Percentiles rank a stretch among this genome's conserved stretches.
phyloP scores from a whole-genome alignment of 2,329 filamentous ascomycete genomes.

The Clonostachys solani region DNA sequence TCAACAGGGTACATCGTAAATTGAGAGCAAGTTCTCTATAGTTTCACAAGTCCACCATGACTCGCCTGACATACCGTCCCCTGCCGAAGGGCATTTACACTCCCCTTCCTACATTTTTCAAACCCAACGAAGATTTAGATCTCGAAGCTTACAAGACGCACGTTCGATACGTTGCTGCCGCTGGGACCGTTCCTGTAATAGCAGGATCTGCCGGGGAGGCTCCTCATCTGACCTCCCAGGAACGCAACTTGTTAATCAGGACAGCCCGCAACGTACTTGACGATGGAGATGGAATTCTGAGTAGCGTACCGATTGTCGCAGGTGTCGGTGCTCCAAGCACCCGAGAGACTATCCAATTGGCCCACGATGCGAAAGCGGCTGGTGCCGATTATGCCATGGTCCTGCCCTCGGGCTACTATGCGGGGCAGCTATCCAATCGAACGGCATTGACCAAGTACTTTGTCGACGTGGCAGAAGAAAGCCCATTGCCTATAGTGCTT shows the following conservation, averaged over 20 bases:
- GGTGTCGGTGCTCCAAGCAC: background rate
- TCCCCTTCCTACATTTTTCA: background rate
- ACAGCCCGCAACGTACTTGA: background rate
- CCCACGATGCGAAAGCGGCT: background rate
- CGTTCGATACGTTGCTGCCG: background rate
- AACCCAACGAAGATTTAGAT: background rate
- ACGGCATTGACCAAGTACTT: background rate
- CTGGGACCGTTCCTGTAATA: background rate
- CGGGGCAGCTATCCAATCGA: conserved; percentile 13
- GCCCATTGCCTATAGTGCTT: conserved; percentile 37
- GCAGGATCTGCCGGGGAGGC: background rate
- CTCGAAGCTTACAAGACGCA: background rate
- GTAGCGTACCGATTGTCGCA: background rate
- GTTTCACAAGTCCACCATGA: background rate
- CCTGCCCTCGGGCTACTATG: background rate
- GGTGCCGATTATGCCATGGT: conserved; percentile 1
- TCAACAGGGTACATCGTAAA: too few relatives aligned
- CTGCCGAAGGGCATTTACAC: background rate
- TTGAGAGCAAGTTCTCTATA: too few relatives aligned
- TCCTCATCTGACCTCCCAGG: background rate
- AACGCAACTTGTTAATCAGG: background rate
- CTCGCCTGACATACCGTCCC: background rate
- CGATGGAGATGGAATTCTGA: background rate
- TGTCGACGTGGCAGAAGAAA: background rate
- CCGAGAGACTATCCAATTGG: background rate